Base-by-base conservation (phyloP, 129 eudicot genomes). In the Lonicera japonica region DNA sequence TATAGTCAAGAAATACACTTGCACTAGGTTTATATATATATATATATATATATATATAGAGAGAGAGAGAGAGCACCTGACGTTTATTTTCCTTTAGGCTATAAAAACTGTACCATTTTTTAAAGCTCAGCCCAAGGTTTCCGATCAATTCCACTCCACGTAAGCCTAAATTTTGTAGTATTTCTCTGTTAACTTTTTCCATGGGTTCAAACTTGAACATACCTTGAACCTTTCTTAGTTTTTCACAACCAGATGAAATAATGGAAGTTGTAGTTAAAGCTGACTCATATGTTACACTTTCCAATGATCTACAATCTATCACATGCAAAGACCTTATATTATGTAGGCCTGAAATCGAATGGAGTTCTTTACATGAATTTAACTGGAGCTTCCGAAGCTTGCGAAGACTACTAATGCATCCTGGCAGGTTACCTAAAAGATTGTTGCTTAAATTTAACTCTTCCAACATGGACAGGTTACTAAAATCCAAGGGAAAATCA, bases 381-480 rank as follows among this genome's bases (percentile, higher is more conserved):
- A 63, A 63, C 15, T 21, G 6, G 14, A 63, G 67, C 1, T 5
- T 4, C 34, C 13, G 21, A 20, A 70, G 69, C 53, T 4, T 52
- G 1, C 25, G 1, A 40, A 61, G 75, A 24, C 41, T 21, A 17
- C 54, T 71, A 21, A 71, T 22, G 39, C 63, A 13, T 19, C 55
- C 58, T 24, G 75, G 75, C 12, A 71, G 36, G 52, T 29, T 38
- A 14, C 38, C 0, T 11, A 71, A 39, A 1, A 20, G 75, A 55
- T 62, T 71, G 1, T 18, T 4, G 24, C 75, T 63, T 25, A 71
- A 25, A 34, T 52, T 21, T 29, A 71, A 25, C 0, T 24, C 8
- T 1, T 47, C 5, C 8, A 71, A 21, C 39, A 41, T 6, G 57
- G 69, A 8, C 5, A 71, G 50, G 21, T 22, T 18, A 23, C 68